Conservation (phyloP, 805 yeast species). For the Kregervanrija delftensis region DNA sequence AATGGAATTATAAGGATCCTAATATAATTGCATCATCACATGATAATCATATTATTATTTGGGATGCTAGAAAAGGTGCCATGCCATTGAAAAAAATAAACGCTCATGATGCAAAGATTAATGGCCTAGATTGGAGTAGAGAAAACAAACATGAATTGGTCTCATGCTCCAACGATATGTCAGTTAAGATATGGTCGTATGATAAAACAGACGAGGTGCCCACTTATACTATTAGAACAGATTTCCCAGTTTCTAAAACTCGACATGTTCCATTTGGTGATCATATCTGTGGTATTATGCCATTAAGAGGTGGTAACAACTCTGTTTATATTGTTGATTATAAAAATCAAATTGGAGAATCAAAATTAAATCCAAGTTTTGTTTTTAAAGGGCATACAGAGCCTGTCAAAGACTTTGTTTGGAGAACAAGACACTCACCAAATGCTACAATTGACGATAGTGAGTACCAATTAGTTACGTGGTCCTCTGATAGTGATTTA, state of each 20-base stretch:
- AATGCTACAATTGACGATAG: slow-evolving; percentile 49
- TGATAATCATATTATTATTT: slow-evolving; percentile 68
- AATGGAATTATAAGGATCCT: slow-evolving; percentile 79
- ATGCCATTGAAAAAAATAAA: slow-evolving; percentile 57
- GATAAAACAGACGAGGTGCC: slow-evolving; percentile 38
- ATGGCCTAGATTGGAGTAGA: slow-evolving; percentile 80
- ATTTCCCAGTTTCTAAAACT: slow-evolving; percentile 85
- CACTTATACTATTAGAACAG: slow-evolving; percentile 54
- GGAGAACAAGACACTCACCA: slow-evolving; percentile 61
- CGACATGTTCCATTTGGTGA: slow-evolving; percentile 84
- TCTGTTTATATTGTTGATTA: slow-evolving; percentile 49
- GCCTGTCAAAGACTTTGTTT: slow-evolving; percentile 79
- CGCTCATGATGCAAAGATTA: slow-evolving; percentile 83
- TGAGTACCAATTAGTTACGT: slow-evolving; percentile 86
- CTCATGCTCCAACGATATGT: slow-evolving; percentile 80
- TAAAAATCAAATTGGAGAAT: slow-evolving; percentile 30
- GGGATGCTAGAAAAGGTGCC: slow-evolving; percentile 87
- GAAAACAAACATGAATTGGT: slow-evolving; percentile 53
- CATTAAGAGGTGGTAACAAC: slow-evolving; percentile 78
- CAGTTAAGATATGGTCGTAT: slow-evolving; percentile 79
- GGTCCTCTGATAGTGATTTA: slow-evolving; percentile 86
- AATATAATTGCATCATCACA: slow-evolving; percentile 81
- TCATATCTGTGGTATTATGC: slow-evolving; percentile 80
- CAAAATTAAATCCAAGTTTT: slow-evolving; percentile 44
- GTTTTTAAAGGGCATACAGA: slow-evolving; percentile 77